Evolutionary conservation across 768 basidiomycete species (phyloP).

Genomic region (Suillus weaverae): DNA sequence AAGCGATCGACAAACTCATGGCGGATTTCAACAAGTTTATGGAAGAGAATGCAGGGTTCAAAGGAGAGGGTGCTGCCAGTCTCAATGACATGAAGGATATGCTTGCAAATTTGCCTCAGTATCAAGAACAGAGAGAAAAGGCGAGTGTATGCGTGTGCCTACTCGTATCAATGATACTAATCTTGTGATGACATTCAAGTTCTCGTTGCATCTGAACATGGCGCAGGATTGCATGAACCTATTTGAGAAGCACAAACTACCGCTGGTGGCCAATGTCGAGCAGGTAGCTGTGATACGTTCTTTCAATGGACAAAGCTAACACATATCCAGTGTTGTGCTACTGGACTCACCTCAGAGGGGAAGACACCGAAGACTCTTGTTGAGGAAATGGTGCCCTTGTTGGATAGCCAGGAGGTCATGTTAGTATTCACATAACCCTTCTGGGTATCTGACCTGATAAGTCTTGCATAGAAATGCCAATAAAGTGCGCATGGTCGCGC

Average conservation of each 20-base stretch:
- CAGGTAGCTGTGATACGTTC: slow-evolving; percentile 51
- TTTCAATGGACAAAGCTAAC: not conserved
- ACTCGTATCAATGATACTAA: not conserved
- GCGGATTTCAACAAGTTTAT: slow-evolving; percentile 93
- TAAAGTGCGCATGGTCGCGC: slow-evolving; percentile 94
- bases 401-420: slow-evolving; percentile 86
- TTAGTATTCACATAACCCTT: slow-evolving; percentile 36
- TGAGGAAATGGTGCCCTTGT: slow-evolving; percentile 97
- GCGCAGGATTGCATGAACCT: slow-evolving; percentile 96
- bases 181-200: slow-evolving; percentile 46
- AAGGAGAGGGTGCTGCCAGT: slow-evolving; percentile 85
- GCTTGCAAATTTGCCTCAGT: slow-evolving; percentile 93
- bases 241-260: slow-evolving; percentile 86
- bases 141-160: slow-evolving; percentile 36
- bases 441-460: not conserved
- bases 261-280: slow-evolving; percentile 83
- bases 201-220: slow-evolving; percentile 96
- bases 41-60: slow-evolving; percentile 92
- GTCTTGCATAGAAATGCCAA: slow-evolving; percentile 63
- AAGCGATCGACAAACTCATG: slow-evolving; percentile 97
- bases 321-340: slow-evolving; percentile 78
- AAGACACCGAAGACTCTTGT: slow-evolving; percentile 94
- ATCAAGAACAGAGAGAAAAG: slow-evolving; percentile 94
- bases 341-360: slow-evolving; percentile 86
- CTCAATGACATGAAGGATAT: slow-evolving; percentile 99